Percentiles rank a stretch among this genome's conserved stretches.
phyloP scores from a whole-genome alignment of 2,329 filamentous ascomycete genomes.

The Zymoseptoria crescenta region DNA sequence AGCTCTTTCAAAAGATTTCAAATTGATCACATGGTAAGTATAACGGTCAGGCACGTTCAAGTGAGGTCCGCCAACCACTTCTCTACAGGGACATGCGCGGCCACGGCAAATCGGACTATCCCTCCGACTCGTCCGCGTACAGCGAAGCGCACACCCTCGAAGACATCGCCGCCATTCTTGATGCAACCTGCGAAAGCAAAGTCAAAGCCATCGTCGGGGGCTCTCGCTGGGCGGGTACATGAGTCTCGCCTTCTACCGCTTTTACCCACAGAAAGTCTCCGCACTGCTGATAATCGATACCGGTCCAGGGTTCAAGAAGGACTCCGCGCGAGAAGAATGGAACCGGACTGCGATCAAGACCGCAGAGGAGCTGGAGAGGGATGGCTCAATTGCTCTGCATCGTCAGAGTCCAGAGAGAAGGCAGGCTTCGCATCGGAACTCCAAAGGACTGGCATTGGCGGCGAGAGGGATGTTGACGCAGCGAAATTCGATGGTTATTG shows the following conservation, averaged over 20 bases:
- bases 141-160: slow-evolving; percentile 22
- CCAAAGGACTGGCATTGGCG: slow-evolving; percentile 20
- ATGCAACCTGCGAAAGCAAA: slow-evolving; percentile 12
- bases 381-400: slow-evolving; percentile 14
- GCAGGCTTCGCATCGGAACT: slow-evolving; percentile 16
- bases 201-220: slow-evolving; percentile 20
- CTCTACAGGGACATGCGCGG: slow-evolving; percentile 20
- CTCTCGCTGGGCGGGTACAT: slow-evolving; percentile 25
- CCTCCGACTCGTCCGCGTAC: slow-evolving; percentile 15
- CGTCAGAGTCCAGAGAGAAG: slow-evolving; percentile 14
- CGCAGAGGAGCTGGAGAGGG: slow-evolving; percentile 16
- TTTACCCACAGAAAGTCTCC: slow-evolving; percentile 17
- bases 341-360: slow-evolving; percentile 18
- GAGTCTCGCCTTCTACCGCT: slow-evolving; percentile 22
- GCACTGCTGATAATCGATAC: slow-evolving; percentile 25
- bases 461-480: slow-evolving; percentile 25
- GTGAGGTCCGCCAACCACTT: neutral
- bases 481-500: slow-evolving; percentile 18
- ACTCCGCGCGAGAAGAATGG: slow-evolving; percentile 20
- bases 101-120: slow-evolving; percentile 20
- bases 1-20: slow-evolving; percentile 14
- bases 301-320: slow-evolving; percentile 22
- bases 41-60: neutral
- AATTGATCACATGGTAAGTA: slow-evolving; percentile 19
- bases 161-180: slow-evolving; percentile 22